Percentiles rank a stretch among this genome's conserved stretches.
Conservation (phyloP, 202 grass and related monocot genomes). For the Hordeum pubiflorum region DNA sequence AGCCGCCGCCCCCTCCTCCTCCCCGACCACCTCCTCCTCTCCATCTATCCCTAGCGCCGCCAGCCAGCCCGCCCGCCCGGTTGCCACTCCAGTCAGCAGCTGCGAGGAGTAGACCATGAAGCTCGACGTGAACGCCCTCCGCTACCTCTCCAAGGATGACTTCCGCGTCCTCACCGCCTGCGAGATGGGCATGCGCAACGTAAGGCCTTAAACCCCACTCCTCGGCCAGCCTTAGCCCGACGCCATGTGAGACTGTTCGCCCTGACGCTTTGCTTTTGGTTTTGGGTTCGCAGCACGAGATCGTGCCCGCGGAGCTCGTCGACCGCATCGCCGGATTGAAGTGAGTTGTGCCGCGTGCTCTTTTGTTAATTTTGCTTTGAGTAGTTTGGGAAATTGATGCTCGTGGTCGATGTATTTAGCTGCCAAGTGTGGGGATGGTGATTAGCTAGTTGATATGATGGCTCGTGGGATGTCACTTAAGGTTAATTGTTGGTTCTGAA, state of each 20-base stretch:
- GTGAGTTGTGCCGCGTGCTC: constrained; percentile 11
- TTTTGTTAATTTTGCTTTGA: not conserved
- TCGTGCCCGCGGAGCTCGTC: constrained; percentile 71
- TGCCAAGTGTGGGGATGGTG: not conserved
- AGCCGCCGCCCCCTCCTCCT: no score
- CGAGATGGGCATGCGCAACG: constrained; percentile 97
- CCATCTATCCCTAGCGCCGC: not conserved
- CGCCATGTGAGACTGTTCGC: not conserved
- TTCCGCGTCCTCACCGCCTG: constrained; percentile 86
- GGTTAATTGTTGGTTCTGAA: not conserved
- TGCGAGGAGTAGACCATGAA: constrained; percentile 44
- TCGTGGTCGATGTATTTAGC: not conserved
- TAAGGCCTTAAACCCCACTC: constrained; percentile 10
- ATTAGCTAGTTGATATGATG: not conserved
- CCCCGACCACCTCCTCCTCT: not conserved
- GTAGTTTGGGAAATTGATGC: not conserved
- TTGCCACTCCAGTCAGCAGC: not conserved
- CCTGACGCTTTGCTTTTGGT: not conserved
- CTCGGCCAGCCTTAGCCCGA: not conserved
- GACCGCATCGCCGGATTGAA: constrained; percentile 82
- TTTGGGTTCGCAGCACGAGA: constrained; percentile 58
- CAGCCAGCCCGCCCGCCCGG: not conserved
- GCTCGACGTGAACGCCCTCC: constrained; percentile 77
- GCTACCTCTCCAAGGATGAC: constrained; percentile 84
- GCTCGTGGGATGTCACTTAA: not conserved